Evolutionary conservation across 2,329 filamentous ascomycete genomes (phyloP).

Genomic region (Ceratocystis huliohia): DNA sequence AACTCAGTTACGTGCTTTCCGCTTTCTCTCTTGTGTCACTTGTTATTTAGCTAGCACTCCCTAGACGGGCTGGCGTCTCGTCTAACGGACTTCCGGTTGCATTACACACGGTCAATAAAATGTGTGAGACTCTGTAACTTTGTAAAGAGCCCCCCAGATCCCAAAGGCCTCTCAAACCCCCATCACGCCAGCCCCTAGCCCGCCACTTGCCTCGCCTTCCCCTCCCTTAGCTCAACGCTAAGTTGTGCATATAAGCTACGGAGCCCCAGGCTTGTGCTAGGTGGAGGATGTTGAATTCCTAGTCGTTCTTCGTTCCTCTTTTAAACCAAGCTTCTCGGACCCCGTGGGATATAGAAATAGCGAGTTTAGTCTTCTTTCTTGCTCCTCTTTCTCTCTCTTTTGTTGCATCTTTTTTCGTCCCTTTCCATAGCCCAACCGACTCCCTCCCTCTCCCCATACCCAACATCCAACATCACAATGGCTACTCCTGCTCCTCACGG

Average conservation of each 20-base stretch:
- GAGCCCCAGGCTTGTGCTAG: background rate
- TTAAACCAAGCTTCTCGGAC: background rate
- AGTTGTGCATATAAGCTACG: constrained; percentile 3
- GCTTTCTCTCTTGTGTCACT: background rate
- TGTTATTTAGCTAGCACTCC: background rate
- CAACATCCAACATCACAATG: constrained; percentile 34
- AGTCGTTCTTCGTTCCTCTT: background rate
- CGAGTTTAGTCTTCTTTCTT: constrained; percentile 8
- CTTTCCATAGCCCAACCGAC: background rate
- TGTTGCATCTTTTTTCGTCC: constrained; percentile 19
- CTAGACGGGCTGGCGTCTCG: background rate
- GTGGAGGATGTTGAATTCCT: background rate
- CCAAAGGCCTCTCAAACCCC: background rate
- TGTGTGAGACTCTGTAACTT: background rate
- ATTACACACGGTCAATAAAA: background rate
- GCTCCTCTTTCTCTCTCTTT: constrained; percentile 20
- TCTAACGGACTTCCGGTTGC: constrained; percentile 8
- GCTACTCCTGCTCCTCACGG: constrained; percentile 61
- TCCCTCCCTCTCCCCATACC: background rate
- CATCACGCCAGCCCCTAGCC: background rate
- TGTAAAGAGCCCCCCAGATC: background rate
- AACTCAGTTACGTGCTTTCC: background rate
- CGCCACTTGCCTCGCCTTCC: background rate
- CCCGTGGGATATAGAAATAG: background rate
- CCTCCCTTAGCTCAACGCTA: constrained; percentile 6